Evolutionary conservation across 2,329 filamentous ascomycete genomes (phyloP), one percentile per base, ranked within the genome.

Genomic region (Epichloe festucae): DNA sequence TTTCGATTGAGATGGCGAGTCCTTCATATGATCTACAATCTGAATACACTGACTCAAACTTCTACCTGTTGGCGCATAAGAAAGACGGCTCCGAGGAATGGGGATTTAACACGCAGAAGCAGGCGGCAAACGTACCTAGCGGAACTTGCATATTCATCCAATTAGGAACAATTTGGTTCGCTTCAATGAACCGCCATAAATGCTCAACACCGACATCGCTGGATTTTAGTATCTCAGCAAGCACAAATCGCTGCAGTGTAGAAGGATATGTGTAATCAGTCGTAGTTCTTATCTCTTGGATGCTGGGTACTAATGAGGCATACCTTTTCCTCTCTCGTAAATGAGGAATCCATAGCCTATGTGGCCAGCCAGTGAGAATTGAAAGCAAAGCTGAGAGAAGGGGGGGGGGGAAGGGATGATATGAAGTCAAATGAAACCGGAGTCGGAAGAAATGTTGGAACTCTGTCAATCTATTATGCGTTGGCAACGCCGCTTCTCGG

Each of bases 191-290:
- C 12, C 66, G 64, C 19, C 72, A 69, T 34, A 81, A 62, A 17
- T 62, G 63, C 11, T 66, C 61, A 23, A 77, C 60, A 52, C 77
- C 71, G 53, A 79, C 63, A 34, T 69, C 63, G 65, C 76, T 80
- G 54, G 69, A 70, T 58, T 79, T 81, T 63, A 81, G 74, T 58
- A 79, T 75, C 63, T 81, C 77, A 52, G 71, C 74, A 52, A 81
- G 70, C 54, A 80, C 66, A 60, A 78, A 78, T 55, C 76, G 75
- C 77, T 81, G 59, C 5, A 19, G 14, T 14, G 36, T 17, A 52
- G n/a, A 38, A 3, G 31, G 6, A 36, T 10, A 34, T 21, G 31
- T 15, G 17, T 7, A 27, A 19, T 50, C 21, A 39, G 17, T 38
- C 11, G 15, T 7, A 7, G 4, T 10, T 49, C 11, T 21, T 7